Base-by-base conservation (phyloP, 2,329 filamentous ascomycete genomes). In the Venturia asperata region DNA sequence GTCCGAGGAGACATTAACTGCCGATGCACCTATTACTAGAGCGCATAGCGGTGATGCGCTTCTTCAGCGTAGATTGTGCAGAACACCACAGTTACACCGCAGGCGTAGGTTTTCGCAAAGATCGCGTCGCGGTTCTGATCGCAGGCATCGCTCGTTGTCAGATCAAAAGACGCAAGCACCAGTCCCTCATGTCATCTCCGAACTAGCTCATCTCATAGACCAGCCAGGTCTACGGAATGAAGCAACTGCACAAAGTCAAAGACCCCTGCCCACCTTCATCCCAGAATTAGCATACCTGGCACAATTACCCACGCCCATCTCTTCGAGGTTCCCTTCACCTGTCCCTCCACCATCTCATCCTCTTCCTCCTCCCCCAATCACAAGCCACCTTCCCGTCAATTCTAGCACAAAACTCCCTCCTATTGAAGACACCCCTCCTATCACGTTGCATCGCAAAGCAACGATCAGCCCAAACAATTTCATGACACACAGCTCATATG, bases 401-500 rank as follows among this genome's bases (percentile, higher is more conserved):
- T 9, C n/a, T 10, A 47, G n/a, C 45, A 47, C n/a, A 47, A 15
- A 4, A 4, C 5, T 11, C 45, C 45, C 45, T 24, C n/a, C 45
- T 6, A 21, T 52, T 15, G 30, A 58, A 58, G 19, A 11, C 4
- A 58, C 52, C 4, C 15, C 19, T 34, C 27, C 30, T 1, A 7
- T 19, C 5, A 1, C 27, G 1, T n/a, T 37, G 17, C 11, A 58
- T 15, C 30, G 27, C 5, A 39, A 37, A 21, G 19, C 30, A n/a
- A 34, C 52, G 3, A 58, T 58, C 52, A 58, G 7, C 27, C 30
- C 52, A 27, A 34, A 34, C 52, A 37, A 58, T 5, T 58, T 58
- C 17, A 19, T 37, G n/a, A 58, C 52, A n/a, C 52, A 58, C 17
- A 58, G 52, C 52, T 58, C 30, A 58, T 37, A 58, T 19, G 17